Evolutionary conservation across 345 rosid species (phyloP).

Genomic region (Arabis alpina): DNA sequence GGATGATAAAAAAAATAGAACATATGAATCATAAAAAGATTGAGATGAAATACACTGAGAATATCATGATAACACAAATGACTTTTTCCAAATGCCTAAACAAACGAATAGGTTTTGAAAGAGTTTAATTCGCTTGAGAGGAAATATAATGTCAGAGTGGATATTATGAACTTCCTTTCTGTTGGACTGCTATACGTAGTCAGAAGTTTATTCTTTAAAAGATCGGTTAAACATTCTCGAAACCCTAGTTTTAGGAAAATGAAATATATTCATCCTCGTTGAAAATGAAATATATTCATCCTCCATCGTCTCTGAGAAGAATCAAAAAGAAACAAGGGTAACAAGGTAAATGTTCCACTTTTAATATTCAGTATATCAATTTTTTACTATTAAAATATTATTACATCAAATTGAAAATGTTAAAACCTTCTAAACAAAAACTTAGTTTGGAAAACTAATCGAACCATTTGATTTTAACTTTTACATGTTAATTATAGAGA

Average conservation of each 20-base stretch:
- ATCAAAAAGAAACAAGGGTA: background rate
- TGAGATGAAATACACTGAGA: conserved; percentile 47
- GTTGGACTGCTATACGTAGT: conserved; percentile 43
- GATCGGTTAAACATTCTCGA: conserved; percentile 28
- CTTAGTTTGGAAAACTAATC: too few species aligned
- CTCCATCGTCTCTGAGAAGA: background rate
- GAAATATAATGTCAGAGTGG: conserved; percentile 48
- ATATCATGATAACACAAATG: conserved; percentile 45
- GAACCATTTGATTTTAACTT: too few species aligned
- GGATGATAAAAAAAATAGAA: background rate
- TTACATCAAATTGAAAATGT: background rate
- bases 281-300: too few species aligned
- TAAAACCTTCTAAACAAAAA: too few species aligned
- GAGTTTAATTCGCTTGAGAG: conserved; percentile 52
- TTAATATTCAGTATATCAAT: background rate
- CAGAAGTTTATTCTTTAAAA: conserved; percentile 47
- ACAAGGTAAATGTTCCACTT: background rate
- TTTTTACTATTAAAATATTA: background rate
- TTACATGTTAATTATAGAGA: too few species aligned
- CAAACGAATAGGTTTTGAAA: conserved; percentile 37
- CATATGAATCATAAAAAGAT: conserved; percentile 49
- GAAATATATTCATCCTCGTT: background rate
- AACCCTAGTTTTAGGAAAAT: background rate
- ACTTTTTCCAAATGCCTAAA: conserved; percentile 49
- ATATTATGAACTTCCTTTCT: conserved; percentile 46